Evolutionary conservation across 2,329 filamentous ascomycete species (phyloP).

Genomic region (Alternaria longipes): DNA sequence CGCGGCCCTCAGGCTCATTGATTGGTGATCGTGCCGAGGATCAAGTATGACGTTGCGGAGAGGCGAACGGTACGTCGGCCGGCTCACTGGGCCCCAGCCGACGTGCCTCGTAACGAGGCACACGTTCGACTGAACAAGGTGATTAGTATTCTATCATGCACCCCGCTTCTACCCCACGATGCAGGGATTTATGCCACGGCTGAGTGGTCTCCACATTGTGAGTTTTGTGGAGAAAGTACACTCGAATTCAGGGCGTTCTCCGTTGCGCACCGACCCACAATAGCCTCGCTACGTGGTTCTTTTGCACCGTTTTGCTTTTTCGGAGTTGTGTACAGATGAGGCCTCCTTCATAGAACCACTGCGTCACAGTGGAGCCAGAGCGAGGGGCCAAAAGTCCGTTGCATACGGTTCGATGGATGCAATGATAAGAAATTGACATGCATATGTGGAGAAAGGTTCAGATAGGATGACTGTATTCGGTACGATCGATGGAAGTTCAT

Average conservation of each 20-base stretch:
- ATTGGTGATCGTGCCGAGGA: slow-evolving; percentile 25
- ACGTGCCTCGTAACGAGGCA: slow-evolving; percentile 36
- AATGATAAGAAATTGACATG: neutral
- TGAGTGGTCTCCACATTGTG: neutral
- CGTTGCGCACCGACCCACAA: neutral
- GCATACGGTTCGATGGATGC: neutral
- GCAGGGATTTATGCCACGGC: slow-evolving; percentile 2
- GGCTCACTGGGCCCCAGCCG: neutral
- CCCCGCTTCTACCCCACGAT: slow-evolving; percentile 26
- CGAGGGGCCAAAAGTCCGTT: neutral
- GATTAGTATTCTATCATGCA: neutral
- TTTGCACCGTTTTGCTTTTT: neutral
- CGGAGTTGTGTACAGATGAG: neutral
- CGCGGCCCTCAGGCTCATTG: neutral
- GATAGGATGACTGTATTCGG: neutral
- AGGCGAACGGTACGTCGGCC: neutral
- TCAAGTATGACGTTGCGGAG: neutral
- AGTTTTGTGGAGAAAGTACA: neutral
- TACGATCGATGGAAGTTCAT: slow-evolving; percentile 14
- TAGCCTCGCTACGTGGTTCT: slow-evolving; percentile 14
- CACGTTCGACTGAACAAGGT: neutral
- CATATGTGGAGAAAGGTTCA: neutral
- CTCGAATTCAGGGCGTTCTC: neutral
- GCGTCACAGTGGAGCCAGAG: neutral
- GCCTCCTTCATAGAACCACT: neutral